Evolutionary conservation across 73 alveolate genomes (phyloP), one percentile per base, ranked within the genome.

Genomic region (Stentor roeselii): DNA sequence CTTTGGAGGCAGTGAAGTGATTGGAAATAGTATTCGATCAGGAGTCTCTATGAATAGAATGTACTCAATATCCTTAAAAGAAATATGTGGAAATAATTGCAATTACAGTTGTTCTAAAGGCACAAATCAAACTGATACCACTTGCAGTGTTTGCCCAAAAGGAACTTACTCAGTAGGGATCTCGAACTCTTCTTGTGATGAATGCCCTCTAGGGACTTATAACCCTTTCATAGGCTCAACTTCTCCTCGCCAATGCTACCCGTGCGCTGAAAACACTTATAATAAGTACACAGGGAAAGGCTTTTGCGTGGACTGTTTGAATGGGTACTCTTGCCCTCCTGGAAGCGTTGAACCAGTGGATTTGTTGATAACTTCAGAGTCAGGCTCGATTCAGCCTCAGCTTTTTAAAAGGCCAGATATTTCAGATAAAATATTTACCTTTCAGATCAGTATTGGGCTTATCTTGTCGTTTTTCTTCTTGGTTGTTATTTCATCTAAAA

Each of bases 191-290:
- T 14, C 27, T 21, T 67, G 80, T 2, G 2, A 27, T 21, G 27
- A 1, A 2, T 67, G 80, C 34, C 37, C 37, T 30, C 41, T 11
- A 30, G 80, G 80, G 2, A 67, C 80, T 1, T 67, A 67, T 67
- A 67, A 67, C 2, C 37, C 50, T 67, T 30, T 21, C 34, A 21
- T 21, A 27, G 80, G 80, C 41, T n/a, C 42, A 2, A 67, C n/a
- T 30, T 30, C 37, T 30, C 34, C n/a, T 30, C 21, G 80, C 37
- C 80, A 67, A 2, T 67, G 80, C 41, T 67, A 67, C 2, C 80
- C 80, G 14, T 67, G 80, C 37, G 42, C 80, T 67, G 41, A 67
- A 67, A 34, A 34, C 21, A 30, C 37, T 67, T 67, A 27, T 67
- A 67, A 32, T 32, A 34, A 67, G 11, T n/a, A 30, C 11, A 30